Evolutionary conservation across 139 green algal genomes (phyloP).

Genomic region (Chlorella sorokiniana): DNA sequence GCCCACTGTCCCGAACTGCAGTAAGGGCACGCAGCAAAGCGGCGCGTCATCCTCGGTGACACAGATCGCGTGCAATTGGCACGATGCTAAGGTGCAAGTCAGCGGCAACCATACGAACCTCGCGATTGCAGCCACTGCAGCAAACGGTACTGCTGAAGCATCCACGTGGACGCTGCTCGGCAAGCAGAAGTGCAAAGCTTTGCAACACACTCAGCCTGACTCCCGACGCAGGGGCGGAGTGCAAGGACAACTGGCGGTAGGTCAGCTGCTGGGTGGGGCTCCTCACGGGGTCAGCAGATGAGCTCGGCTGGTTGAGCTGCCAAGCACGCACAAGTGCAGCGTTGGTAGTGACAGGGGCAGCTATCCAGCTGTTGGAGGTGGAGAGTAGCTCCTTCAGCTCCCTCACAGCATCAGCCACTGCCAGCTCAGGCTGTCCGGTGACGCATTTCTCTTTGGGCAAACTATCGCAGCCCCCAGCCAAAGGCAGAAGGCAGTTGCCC

Average conservation of each 20-base stretch:
- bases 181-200: neutral
- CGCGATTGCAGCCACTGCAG: constrained; percentile 3
- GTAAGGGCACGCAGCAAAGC: no score
- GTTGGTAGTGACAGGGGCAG: neutral
- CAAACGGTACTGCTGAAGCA: constrained; percentile 10
- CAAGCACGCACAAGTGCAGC: neutral
- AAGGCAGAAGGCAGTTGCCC: constrained; percentile 26
- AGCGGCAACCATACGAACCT: neutral
- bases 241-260: neutral
- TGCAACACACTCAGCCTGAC: neutral
- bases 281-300: neutral
- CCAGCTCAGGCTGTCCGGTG: no score
- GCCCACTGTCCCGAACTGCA: neutral
- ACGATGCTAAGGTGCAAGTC: neutral
- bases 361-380: neutral
- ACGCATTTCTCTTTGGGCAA: no score
- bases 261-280: neutral
- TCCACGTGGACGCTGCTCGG: constrained; percentile 2
- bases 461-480: neutral
- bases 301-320: neutral
- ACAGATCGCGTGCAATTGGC: neutral
- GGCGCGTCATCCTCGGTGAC: no score
- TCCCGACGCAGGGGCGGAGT: neutral
- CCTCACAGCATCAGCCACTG: neutral
- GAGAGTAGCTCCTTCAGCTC: neutral